Evolutionary conservation across 495 filamentous ascomycete species (phyloP).

Genomic region (Neurospora intermedia): DNA sequence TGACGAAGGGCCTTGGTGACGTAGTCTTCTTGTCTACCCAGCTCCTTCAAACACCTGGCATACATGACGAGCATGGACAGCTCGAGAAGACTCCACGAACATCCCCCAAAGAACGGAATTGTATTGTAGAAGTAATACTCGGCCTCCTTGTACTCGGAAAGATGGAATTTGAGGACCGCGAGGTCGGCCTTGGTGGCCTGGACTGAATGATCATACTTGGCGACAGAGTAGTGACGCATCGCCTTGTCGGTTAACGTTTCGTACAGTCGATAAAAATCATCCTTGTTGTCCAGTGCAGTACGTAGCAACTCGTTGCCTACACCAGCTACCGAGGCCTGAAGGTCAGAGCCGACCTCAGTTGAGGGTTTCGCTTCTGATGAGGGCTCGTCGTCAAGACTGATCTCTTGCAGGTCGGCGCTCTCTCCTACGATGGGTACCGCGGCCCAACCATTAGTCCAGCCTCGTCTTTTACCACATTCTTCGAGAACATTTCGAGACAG

Average conservation of each 20-base stretch:
- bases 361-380: slow-evolving; percentile 17
- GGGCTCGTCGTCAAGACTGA: slow-evolving; percentile 37
- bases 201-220: slow-evolving; percentile 62
- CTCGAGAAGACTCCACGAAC: slow-evolving; percentile 71
- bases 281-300: slow-evolving; percentile 37
- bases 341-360: not conserved
- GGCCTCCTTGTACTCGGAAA: slow-evolving; percentile 61
- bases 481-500: slow-evolving; percentile 71
- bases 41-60: slow-evolving; percentile 68
- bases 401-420: slow-evolving; percentile 43
- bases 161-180: slow-evolving; percentile 67
- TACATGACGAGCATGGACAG: slow-evolving; percentile 77
- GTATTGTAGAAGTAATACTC: slow-evolving; percentile 72
- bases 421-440: slow-evolving; percentile 45
- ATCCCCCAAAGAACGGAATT: slow-evolving; percentile 70
- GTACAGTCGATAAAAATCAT: slow-evolving; percentile 50
- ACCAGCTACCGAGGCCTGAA: slow-evolving; percentile 26
- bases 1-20: slow-evolving; percentile 60
- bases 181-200: slow-evolving; percentile 75
- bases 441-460: slow-evolving; percentile 72
- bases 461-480: slow-evolving; percentile 56
- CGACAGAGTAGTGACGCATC: slow-evolving; percentile 64
- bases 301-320: slow-evolving; percentile 41
- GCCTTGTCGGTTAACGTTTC: slow-evolving; percentile 62
- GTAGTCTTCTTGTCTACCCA: slow-evolving; percentile 69